Base-by-base conservation (phyloP, 805 yeast species). In the Komagataella pastoris region DNA sequence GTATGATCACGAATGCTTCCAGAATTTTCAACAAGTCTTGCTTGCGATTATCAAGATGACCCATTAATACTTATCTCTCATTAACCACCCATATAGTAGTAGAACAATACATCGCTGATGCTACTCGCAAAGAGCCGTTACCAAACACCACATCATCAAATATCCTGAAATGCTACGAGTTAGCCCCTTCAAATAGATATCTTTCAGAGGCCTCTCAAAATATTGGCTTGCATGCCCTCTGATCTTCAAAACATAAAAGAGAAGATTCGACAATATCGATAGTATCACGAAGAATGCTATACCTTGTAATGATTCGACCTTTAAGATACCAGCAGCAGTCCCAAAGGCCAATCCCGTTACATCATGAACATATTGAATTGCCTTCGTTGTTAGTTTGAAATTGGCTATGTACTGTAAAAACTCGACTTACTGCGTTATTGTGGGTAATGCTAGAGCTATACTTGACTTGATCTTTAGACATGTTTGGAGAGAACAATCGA, bases 131-230 rank as follows among this genome's bases (percentile, higher is more conserved):
- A 77, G 57, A 1, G 79, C 80, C 57, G 69, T 71, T 14, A 76
- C 65, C 53, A 79, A 64, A 49, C 83, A 77, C 85, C 85, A 79
- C 58, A 79, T 72, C 74, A 79, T 74, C 7, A 76, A 67, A 56
- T 67, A 79, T 47, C 81, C 75, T 10, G 81, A 71, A 30, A 78
- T 54, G 44, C 76, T 79, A 47, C 78, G 62, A 14, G 75, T 66
- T 12, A 77, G 55, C 47, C 76, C 71, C 30, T 69, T 73, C 7
- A 75, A 51, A 53, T 74, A 65, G 3, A 79, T 59, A 45, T 73
- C 75, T 19, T 61, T 65, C 1, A 70, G 23, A 1, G 77, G 72
- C 44, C 60, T 66, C 10, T 62, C 59, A 54, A 68, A 77, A 55
- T 68, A 77, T 45, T 64, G 64, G 3, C 55, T 54, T 3, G 75